phyloP scores from a whole-genome alignment of 108 stramenopile genomes.

The Thalassiosira profunda region DNA sequence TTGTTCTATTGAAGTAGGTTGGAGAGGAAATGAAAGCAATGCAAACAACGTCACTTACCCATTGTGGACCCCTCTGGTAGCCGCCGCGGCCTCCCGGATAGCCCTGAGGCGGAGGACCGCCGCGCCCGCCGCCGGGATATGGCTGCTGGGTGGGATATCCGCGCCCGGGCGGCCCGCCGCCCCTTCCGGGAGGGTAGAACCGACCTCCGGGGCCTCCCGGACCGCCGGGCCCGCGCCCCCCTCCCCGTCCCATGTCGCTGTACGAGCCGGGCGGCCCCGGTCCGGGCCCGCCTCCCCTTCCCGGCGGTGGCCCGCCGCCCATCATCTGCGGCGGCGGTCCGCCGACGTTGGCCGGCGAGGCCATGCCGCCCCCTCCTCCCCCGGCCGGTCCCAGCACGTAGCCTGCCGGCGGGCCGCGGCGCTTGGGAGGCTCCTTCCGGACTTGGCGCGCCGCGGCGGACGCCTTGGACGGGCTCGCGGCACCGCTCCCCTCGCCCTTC shows the following conservation, averaged over 20 bases:
- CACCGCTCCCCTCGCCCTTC: conserved; percentile 11
- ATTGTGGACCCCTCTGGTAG: conserved; percentile 8
- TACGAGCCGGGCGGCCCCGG: conserved; percentile 11
- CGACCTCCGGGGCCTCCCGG: no score
- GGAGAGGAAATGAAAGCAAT: not conserved
- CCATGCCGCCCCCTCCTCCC: conserved; percentile 11
- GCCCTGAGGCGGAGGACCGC: not conserved
- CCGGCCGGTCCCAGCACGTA: conserved; percentile 89
- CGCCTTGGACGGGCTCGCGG: not conserved
- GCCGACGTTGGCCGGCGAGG: conserved; percentile 6
- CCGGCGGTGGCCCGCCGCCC: conserved; percentile 26
- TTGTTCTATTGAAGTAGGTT: not conserved
- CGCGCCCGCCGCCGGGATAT: not conserved
- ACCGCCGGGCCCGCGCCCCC: conserved; percentile 9
- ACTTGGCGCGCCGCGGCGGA: conserved; percentile 16
- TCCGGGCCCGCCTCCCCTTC: conserved; percentile 11
- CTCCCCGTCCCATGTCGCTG: not conserved
- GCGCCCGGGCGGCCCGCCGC: not conserved
- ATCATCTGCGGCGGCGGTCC: conserved; percentile 25
- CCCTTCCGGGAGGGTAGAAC: no score
- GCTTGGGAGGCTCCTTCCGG: conserved; percentile 45
- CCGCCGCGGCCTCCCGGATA: conserved; percentile 3
- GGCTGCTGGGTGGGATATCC: conserved; percentile 1
- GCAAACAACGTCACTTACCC: conserved; percentile 9
- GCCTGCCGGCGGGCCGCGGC: conserved; percentile 83